These are phyloP conservation scores for Martiniozyma asiatica DNA, from an alignment of 1,139 yeast species.

Conservation along the genomic window DNA sequence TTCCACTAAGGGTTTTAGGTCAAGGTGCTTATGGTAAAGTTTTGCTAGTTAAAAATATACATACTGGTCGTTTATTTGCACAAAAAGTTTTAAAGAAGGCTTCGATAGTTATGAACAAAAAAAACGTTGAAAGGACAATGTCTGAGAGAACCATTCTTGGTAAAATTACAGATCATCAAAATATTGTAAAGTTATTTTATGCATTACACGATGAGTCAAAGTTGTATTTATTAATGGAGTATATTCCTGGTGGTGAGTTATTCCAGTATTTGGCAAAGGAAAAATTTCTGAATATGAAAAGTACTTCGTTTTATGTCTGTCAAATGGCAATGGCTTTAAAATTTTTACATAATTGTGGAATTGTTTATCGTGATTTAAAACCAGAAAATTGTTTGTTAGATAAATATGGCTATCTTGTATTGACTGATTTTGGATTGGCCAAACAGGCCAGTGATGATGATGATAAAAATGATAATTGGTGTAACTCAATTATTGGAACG, in stretches of 20 bases:
- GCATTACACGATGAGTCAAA: conserved; percentile 82
- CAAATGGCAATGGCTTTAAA: conserved; percentile 75
- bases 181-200: conserved; percentile 77
- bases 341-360: conserved; percentile 72
- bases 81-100: conserved; percentile 86
- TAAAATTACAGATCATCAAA: conserved; percentile 60
- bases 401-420: conserved; percentile 63
- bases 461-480: conserved; percentile 23
- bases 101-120: conserved; percentile 40
- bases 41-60: conserved; percentile 53
- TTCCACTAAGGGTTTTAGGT: conserved; percentile 72
- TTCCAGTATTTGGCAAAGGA: conserved; percentile 63
- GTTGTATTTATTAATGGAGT: conserved; percentile 70
- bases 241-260: conserved; percentile 87
- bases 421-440: conserved; percentile 88
- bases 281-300: conserved; percentile 49
- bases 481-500: conserved; percentile 79
- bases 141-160: conserved; percentile 64
- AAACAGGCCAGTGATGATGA: conserved; percentile 37
- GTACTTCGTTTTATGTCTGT: conserved; percentile 74
- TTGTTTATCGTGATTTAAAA: too few species aligned
- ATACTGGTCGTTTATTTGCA: conserved; percentile 66
- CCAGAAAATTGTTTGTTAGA: too few species aligned
- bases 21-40: conserved; percentile 91
- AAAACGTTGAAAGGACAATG: conserved; percentile 47